A percentile compares a stretch with the other conserved stretches of the same genome.
These are phyloP conservation scores for Colletotrichum sidae DNA, from an alignment of 2,329 filamentous ascomycete species.

Conservation along the genomic window DNA sequence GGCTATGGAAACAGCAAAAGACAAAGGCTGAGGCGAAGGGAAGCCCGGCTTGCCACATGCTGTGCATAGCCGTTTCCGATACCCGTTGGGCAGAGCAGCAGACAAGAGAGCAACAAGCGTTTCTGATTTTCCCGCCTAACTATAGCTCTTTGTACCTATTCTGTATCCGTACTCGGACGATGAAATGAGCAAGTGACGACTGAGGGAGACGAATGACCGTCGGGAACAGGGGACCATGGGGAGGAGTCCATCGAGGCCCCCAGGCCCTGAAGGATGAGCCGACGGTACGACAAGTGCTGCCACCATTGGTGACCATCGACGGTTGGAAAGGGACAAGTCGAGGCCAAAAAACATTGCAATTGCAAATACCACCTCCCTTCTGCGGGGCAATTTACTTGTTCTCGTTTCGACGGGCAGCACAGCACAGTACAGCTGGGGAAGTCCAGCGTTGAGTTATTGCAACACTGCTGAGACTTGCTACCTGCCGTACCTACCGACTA, in stretches of 20 bases:
- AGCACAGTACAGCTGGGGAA: too few relatives aligned
- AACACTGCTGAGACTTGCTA: too few relatives aligned
- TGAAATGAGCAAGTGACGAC: slow-evolving; percentile 8
- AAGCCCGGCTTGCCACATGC: slow-evolving; percentile 26
- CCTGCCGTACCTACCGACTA: too few relatives aligned
- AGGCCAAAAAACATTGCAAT: slow-evolving; percentile 15
- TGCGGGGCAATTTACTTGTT: slow-evolving; percentile 1
- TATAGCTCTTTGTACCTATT: not conserved
- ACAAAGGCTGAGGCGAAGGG: slow-evolving; percentile 26
- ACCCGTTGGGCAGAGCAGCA: slow-evolving; percentile 7
- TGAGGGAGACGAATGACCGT: slow-evolving; percentile 24
- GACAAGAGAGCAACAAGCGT: too few relatives aligned
- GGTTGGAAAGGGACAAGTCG: slow-evolving; percentile 2
- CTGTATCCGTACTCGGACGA: too few relatives aligned
- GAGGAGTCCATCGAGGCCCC: slow-evolving; percentile 6
- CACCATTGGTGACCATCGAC: not conserved
- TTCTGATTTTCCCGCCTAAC: too few relatives aligned
- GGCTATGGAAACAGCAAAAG: slow-evolving; percentile 28
- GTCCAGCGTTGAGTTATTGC: too few relatives aligned
- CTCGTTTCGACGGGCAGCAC: too few relatives aligned
- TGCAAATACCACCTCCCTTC: slow-evolving; percentile 25
- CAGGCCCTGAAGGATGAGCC: not conserved
- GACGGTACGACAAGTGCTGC: slow-evolving; percentile 6
- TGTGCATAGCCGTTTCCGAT: slow-evolving; percentile 22
- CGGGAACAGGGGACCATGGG: slow-evolving; percentile 15